Conservation (phyloP, 2,329 filamentous ascomycete species). For the Sporothrix pallida region DNA sequence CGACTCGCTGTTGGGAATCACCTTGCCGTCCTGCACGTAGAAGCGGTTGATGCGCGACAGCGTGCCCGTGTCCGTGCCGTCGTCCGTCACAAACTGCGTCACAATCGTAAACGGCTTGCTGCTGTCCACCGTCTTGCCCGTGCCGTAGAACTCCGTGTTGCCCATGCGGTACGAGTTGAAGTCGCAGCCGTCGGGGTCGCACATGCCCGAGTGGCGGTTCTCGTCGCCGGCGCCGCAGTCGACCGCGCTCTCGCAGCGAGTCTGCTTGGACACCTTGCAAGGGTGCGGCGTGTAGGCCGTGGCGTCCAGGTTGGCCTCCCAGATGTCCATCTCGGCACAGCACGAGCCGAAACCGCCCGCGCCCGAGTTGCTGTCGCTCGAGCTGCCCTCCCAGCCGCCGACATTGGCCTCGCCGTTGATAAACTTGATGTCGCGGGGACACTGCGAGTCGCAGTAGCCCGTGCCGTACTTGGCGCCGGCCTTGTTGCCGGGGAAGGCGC, state of each 20-base stretch:
- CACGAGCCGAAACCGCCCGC: slow-evolving; percentile 56
- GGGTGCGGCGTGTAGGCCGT: slow-evolving; percentile 64
- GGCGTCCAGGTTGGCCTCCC: slow-evolving; percentile 67
- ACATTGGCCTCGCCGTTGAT: slow-evolving; percentile 51
- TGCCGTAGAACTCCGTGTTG: slow-evolving; percentile 60
- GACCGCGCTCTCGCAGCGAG: slow-evolving; percentile 48
- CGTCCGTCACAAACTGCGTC: slow-evolving; percentile 62
- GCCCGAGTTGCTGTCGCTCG: slow-evolving; percentile 58
- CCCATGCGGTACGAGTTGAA: slow-evolving; percentile 70
- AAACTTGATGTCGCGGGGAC: slow-evolving; percentile 54
- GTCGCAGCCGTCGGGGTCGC: slow-evolving; percentile 69
- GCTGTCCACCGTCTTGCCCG: slow-evolving; percentile 62
- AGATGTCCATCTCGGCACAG: slow-evolving; percentile 64
- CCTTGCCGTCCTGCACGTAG: slow-evolving; percentile 64
- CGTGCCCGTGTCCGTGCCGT: slow-evolving; percentile 45
- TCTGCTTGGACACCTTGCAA: slow-evolving; percentile 54
- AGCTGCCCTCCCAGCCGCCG: slow-evolving; percentile 54
- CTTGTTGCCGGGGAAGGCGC: slow-evolving; percentile 52
- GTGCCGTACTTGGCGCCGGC: slow-evolving; percentile 60
- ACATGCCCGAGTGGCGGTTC: slow-evolving; percentile 52
- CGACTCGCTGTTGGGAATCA: slow-evolving; percentile 56
- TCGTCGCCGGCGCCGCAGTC: slow-evolving; percentile 57
- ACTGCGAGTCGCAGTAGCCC: slow-evolving; percentile 58
- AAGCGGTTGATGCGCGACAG: slow-evolving; percentile 63
- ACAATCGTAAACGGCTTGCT: slow-evolving; percentile 63